Base-by-base conservation (phyloP, 495 filamentous ascomycete species). In the Lepraria neglecta region DNA sequence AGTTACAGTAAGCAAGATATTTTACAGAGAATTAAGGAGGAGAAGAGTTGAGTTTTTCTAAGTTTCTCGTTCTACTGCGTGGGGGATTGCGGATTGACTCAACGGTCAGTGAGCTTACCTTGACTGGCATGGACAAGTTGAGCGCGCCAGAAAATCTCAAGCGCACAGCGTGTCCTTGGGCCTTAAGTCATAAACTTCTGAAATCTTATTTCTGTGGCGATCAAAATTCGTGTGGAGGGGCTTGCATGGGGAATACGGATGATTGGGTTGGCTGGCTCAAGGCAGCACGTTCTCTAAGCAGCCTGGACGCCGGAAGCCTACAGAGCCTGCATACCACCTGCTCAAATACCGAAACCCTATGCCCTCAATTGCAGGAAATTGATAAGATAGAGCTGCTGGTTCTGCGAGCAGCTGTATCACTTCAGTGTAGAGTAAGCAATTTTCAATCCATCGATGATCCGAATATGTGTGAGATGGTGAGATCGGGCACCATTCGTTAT, bases 221-320 rank as follows among this genome's bases (percentile, higher is more conserved):
- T 33, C 51, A 54, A n/a, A 19, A 33, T 35, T 35, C 21, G 51
- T 17, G 51, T 54, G 31, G 51, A 54, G 51, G 51, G 51, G 51
- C 51, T 54, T 54, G 51, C 51, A 54, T 54, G 51, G 30, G 28
- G 51, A 35, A 54, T 54, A 54, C 51, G 51, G 51, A 54, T 54
- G 51, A 30, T 33, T 54, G 51, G 5, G 51, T 33, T 54, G 51
- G 51, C 51, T 35, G 28, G 15, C n/a, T 30, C 30, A 17, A 54
- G 51, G 51, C 30, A 54, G 51, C 51, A 54, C 30, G 51, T 54
- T 54, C 30, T 54, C 30, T 33, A 54, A 54, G 35, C 51, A 17
- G 51, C 51, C 31, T 35, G 31, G 51, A 54, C 31, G 51, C 51
- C 51, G 51, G 51, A 33, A 38, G 31, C 31, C 51, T 54, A 28